These are phyloP conservation scores for Phytophthora hybrid DNA, from an alignment of 352 stramenopile genomes.

Conservation along the genomic window DNA sequence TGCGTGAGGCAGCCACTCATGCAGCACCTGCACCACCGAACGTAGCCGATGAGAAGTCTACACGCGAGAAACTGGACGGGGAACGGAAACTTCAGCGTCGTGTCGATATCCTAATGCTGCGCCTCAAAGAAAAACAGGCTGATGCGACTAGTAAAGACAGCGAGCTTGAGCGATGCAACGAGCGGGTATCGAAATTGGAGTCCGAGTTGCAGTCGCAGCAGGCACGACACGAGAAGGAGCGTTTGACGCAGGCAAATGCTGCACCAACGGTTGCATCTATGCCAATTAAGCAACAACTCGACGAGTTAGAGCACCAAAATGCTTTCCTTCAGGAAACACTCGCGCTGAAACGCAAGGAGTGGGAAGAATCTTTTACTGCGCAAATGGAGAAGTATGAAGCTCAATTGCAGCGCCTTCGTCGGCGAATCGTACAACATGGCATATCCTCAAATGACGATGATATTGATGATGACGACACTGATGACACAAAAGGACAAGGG, in stretches of 20 bases:
- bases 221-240: constrained; percentile 32
- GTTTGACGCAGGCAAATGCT: constrained; percentile 10
- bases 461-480: constrained; percentile 16
- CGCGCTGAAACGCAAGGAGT: constrained; percentile 71
- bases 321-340: constrained; percentile 66
- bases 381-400: constrained; percentile 71
- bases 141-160: constrained; percentile 54
- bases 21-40: background rate
- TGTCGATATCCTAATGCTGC: constrained; percentile 67
- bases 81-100: constrained; percentile 80
- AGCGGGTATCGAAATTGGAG: constrained; percentile 47
- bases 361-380: constrained; percentile 51
- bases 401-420: constrained; percentile 58
- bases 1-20: constrained; percentile 53
- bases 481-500: constrained; percentile 5
- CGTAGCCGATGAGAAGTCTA: constrained; percentile 18
- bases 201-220: constrained; percentile 41
- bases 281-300: constrained; percentile 33
- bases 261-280: constrained; percentile 1
- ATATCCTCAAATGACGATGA: constrained; percentile 25
- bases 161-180: constrained; percentile 51
- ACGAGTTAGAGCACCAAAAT: constrained; percentile 66
- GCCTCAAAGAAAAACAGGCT: constrained; percentile 75
- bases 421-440: constrained; percentile 48
- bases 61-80: constrained; percentile 55